Evolutionary conservation across 768 basidiomycete genomes (phyloP), one percentile per base, ranked within the genome.

Genomic region (Russula abietina): DNA sequence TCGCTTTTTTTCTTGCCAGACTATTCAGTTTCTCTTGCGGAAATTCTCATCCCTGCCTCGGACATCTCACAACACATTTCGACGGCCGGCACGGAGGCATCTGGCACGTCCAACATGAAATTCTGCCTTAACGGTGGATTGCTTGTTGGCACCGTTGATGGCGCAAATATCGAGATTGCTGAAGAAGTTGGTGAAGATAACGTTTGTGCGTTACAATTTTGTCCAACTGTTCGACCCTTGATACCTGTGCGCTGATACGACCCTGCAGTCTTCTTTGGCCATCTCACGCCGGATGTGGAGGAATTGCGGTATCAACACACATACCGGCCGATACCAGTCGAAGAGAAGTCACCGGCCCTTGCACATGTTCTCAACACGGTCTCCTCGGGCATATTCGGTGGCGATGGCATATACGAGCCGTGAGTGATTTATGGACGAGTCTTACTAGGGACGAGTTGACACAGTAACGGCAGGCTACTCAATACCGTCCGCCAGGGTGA

Each of bases 11-110:
- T 98, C 88, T 81, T 99, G 22, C 95, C 97, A 0, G 96, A 98
- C 73, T 99, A 99, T 76, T 89, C 87, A 1, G 92, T 90, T 43
- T 88, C 88, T 51, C 74, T 90, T 51, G 89, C 91, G 1, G 91
- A 93, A 71, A 77, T 94, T 26, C 79, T 94, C 68, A 90, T 93
- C 63, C 91, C 89, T n/a, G 91, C 96, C 14, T 88, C 89, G 32
- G 94, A 98, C 73, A 89, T 98, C 77, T 88, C 86, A 65, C 92
- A 97, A 71, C 96, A 98, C 74, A 98, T 99, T 74, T 94, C 91
- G 26, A 98, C 96, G 16, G 97, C 96, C 3, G 96, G 96, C 41
- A 98, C 96, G 2, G 94, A 98, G 72, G 88, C 89, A 12, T 85
- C 84, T 1, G 88, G 86, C 38, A 89, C 88, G 45, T 89, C 86